A percentile compares a stretch with the other conserved stretches of the same genome.
Evolutionary conservation across 345 rosid genomes (phyloP).

Genomic region (Melastoma malabathricum): DNA sequence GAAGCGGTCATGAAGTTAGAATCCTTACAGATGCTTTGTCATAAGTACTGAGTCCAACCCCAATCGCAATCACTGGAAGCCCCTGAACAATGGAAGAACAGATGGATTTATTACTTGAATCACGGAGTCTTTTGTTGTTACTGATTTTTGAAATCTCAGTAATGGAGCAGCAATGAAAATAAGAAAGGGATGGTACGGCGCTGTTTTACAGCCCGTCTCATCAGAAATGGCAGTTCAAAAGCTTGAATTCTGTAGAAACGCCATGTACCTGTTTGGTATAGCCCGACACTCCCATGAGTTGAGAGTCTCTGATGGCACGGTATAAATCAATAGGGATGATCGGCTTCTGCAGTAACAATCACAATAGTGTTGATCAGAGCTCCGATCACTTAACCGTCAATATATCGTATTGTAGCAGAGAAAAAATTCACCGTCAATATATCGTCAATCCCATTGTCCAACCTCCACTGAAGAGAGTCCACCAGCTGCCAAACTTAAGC

Average conservation of each 20-base stretch:
- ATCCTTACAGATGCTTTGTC: constrained; percentile 89
- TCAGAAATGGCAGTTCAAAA: too few relatives aligned
- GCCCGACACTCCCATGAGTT: constrained; percentile 86
- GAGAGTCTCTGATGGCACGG: constrained; percentile 78
- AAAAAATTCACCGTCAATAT: constrained; percentile 48
- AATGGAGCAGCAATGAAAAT: too few relatives aligned
- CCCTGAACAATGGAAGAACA: constrained; percentile 34
- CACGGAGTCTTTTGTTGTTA: not conserved
- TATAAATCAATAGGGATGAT: constrained; percentile 69
- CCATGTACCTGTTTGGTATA: constrained; percentile 67
- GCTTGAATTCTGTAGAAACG: not conserved
- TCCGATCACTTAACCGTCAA: too few relatives aligned
- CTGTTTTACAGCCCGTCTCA: too few relatives aligned
- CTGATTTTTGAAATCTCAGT: too few relatives aligned
- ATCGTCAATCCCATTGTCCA: constrained; percentile 62
- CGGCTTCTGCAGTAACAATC: constrained; percentile 46
- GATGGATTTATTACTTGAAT: not conserved
- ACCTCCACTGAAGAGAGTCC: constrained; percentile 75
- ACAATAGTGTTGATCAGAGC: too few relatives aligned
- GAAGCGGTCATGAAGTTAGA: too few relatives aligned
- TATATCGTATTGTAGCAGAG: too few relatives aligned
- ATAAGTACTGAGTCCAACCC: constrained; percentile 87
- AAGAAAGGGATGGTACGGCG: too few relatives aligned
- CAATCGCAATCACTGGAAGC: constrained; percentile 75
- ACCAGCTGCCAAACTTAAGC: constrained; percentile 45